Base-by-base conservation (phyloP, 2,329 filamentous ascomycete species). In the Ophiocordyceps sinensis region DNA sequence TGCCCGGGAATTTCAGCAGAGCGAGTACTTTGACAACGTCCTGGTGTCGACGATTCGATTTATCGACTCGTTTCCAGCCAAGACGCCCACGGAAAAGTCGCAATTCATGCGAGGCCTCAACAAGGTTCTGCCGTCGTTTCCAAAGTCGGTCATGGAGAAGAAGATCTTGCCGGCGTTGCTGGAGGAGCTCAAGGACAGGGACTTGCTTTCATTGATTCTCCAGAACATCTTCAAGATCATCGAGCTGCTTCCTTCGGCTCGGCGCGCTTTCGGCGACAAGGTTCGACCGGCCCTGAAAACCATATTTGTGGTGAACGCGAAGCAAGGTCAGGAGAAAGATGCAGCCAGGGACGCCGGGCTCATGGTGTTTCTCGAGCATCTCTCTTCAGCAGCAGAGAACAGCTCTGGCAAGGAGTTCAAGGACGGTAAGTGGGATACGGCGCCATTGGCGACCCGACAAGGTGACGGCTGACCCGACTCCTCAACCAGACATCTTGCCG, bases 1-100 rank as follows among this genome's bases (percentile, higher is more conserved):
- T 23, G 87, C 89, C 5, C 78, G 76, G 41, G 89, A 94, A 52
- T 96, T 98, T 51, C 91, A 98, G 56, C 78, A 95, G 59, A 93
- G 87, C 53, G 80, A 85, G 49, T 98, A 93, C 57, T 98, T 98
- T 57, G 87, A 98, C 62, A 98, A 96, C 53, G 85, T 96, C 37
- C 70, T 98, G 5, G 86, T 98, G 19, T 94, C 88, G 0, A 95
- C 91, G 0, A 94, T 98, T 46, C 84, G 91, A 12, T 98, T 98
- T 55, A 67, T 98, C 23, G 91, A 98, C 52, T 75, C 80, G 0
- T 77, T 98, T 44, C 89, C 91, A 0, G 85, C 85, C 29, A 98
- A 98, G 64, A 94, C 87, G 1, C 73, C 85, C 0, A 84, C 77
- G 46, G 91, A 98, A 55, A 98, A 98, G 58, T 73, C 82, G 7